phyloP scores from a whole-genome alignment of 2,329 filamentous ascomycete species.

The Periconia macrospinosa region DNA sequence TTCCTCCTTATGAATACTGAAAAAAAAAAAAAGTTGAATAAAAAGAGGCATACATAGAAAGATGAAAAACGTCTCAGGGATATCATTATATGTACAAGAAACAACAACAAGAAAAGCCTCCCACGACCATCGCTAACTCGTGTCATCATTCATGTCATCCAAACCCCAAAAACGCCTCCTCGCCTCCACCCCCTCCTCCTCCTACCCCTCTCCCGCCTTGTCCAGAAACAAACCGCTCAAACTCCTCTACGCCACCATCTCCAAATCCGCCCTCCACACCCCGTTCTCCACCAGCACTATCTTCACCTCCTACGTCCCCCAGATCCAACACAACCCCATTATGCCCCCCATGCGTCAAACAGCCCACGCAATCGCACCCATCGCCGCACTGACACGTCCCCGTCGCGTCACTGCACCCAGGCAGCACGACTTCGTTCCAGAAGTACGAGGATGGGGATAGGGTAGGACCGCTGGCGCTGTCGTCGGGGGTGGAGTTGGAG shows the following conservation, averaged over 20 bases:
- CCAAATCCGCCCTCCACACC: not conserved
- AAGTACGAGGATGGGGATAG: constrained; percentile 43
- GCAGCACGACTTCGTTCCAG: constrained; percentile 40
- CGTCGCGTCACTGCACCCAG: constrained; percentile 50
- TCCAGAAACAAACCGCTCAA: not conserved
- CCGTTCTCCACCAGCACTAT: not conserved
- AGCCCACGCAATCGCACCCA: constrained; percentile 56
- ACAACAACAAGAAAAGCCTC: too few relatives aligned
- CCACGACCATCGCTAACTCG: too few relatives aligned
- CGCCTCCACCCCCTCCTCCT: not conserved
- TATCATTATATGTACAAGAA: too few relatives aligned
- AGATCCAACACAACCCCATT: constrained; percentile 46
- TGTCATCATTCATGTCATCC: not conserved
- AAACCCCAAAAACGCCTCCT: not conserved
- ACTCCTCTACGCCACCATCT: constrained; percentile 24
- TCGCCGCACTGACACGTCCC: constrained; percentile 57
- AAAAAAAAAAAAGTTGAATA: too few relatives aligned
- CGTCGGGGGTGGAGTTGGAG: not conserved
- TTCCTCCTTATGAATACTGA: too few relatives aligned
- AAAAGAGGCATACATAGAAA: too few relatives aligned
- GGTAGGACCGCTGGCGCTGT: constrained; percentile 34
- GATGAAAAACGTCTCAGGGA: too few relatives aligned
- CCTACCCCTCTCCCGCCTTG: not conserved
- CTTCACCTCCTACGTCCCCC: not conserved
- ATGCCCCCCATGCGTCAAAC: constrained; percentile 55